Base-by-base conservation (phyloP, 192 early-diverging fungal species). In the Haplosporangium gracile region DNA sequence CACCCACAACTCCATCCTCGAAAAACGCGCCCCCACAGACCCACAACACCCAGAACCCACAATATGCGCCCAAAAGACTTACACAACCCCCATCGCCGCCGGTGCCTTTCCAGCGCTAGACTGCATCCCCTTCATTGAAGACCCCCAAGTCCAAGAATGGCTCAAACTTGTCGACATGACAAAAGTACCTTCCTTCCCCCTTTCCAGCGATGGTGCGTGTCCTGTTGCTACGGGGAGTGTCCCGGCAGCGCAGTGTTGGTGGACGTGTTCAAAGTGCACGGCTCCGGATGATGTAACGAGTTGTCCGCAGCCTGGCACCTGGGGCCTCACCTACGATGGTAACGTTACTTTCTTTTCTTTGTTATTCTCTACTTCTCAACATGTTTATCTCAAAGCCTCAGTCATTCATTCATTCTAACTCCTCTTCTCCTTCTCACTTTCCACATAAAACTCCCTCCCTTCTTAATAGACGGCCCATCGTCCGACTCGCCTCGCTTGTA, bases 271-370 rank as follows among this genome's bases (percentile, higher is more conserved):
- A 36, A 88, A 89, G 16, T 85, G 85, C 63, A 70, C 51, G 34
- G 75, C 76, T 32, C 47, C 81, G 4, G 72, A 70, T 7, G 82
- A 81, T 70, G 74, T 91, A 34, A 53, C 69, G 36, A 16, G 16
- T 36, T 92, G 91, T 55, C 91, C 91, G 4, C 82, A 88, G 69
- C 60, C 84, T 49, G 87, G 84, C 24, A 77, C 85, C 78, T 92
- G 91, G 90, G 90, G 89, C 36, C 22, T 91, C 16, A 92, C 91
- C 26, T 92, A 82, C 63, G 91, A 91, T 75, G 91, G 79, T 81
- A 81, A 69, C 2, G 0, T 34, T 18, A 36, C 34, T 6, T 15
- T 38, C 38, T 75, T 60, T 13, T 75, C 5, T 20, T 8, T 22
- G 89, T 20, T 88, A 90, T 70, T 79, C 83, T 68, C 73, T 73